Conservation (phyloP, 2,329 filamentous ascomycete genomes). For the Colletotrichum chrysophilum region DNA sequence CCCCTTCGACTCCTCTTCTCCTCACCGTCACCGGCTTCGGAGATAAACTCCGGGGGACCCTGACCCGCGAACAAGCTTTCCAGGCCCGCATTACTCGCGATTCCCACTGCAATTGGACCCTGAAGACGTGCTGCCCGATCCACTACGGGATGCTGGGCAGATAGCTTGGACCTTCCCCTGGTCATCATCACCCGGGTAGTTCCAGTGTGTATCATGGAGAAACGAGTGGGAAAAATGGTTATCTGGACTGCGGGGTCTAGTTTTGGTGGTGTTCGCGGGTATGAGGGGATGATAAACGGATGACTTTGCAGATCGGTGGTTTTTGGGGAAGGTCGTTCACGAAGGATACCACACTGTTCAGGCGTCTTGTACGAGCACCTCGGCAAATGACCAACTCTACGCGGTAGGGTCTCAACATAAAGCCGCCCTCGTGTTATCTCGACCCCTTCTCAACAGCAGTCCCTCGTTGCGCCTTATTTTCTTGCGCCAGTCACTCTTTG, state of each 20-base stretch:
- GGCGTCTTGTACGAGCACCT: not conserved
- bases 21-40: not conserved
- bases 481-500: not conserved
- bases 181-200: not conserved
- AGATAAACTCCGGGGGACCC: conserved; percentile 3
- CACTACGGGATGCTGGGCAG: not conserved
- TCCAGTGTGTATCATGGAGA: conserved; percentile 1
- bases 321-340: not conserved
- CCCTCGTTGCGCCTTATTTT: not conserved
- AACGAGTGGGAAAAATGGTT: not conserved
- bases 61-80: not conserved
- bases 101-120: not conserved
- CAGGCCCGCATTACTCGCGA: not conserved
- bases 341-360: not conserved
- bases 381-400: not conserved
- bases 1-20: not conserved
- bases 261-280: not conserved
- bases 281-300: not conserved
- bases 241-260: not conserved
- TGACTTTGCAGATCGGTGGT: not conserved
- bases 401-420: not conserved
- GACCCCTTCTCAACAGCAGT: rapidly evolving
- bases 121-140: not conserved
- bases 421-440: not conserved
- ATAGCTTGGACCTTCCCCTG: conserved; percentile 19